These are phyloP conservation scores for Peronospora farinosa DNA, from an alignment of 352 stramenopile species.

Conservation along the genomic window DNA sequence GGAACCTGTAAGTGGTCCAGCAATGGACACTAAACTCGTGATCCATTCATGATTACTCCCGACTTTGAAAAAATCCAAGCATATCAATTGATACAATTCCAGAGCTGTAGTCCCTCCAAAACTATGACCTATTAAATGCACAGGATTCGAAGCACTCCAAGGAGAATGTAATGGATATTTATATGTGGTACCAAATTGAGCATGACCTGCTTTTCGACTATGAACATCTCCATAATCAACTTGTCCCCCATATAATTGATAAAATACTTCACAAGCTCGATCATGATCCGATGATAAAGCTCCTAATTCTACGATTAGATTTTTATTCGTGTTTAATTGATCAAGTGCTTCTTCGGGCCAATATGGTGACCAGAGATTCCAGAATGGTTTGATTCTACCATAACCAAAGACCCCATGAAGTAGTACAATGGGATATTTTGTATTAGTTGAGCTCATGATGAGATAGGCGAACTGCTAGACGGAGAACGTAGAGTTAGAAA, in stretches of 20 bases:
- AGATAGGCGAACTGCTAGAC: background rate
- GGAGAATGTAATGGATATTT: constrained; percentile 29
- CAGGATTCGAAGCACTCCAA: constrained; percentile 45
- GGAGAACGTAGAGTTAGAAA: too few species aligned
- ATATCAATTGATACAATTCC: constrained; percentile 67
- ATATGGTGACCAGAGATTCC: constrained; percentile 42
- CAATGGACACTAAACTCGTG: constrained; percentile 46
- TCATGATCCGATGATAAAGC: constrained; percentile 59
- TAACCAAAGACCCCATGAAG: constrained; percentile 65
- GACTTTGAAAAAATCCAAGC: constrained; percentile 47
- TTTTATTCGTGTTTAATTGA: constrained; percentile 37
- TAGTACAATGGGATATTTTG: constrained; percentile 49
- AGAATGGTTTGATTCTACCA: constrained; percentile 36
- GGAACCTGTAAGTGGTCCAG: constrained; percentile 45
- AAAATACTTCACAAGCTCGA: constrained; percentile 57
- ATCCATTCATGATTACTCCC: constrained; percentile 52
- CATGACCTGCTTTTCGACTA: constrained; percentile 29
- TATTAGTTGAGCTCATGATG: constrained; percentile 19
- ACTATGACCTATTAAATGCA: constrained; percentile 69
- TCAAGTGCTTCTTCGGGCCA: constrained; percentile 44
- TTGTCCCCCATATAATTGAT: constrained; percentile 42
- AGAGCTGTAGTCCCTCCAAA: constrained; percentile 58
- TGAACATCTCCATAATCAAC: constrained; percentile 61
- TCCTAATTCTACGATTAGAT: constrained; percentile 47
- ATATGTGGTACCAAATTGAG: constrained; percentile 40